Base-by-base conservation (phyloP, 306 rosid genomes). In the Prunus campanulata region DNA sequence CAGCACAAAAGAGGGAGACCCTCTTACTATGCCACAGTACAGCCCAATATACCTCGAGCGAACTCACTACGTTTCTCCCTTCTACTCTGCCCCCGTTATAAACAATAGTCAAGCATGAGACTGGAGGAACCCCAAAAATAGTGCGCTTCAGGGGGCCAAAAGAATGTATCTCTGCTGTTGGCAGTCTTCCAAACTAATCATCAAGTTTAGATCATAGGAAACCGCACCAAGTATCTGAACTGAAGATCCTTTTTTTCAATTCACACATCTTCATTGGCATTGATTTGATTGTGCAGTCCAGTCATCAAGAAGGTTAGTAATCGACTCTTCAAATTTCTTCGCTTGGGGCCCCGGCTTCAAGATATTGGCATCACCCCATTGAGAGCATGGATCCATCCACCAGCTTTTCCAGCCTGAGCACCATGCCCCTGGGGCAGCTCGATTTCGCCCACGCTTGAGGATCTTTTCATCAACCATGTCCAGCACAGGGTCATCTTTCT, bases 321-420 rank as follows among this genome's bases (percentile, higher is more conserved):
- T 77, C 57, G 90, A 76, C 20, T 82, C 91, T 71, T 87, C 88
- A 60, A 93, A 87, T 89, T 83, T 91, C 89, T 88, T 91, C 61
- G 92, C 95, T 76, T 87, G 88, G 52, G 88, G 86, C 72, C 97
- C 91, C 9, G 96, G 95, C 85, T 89, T 86, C 74, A 92, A 59
- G 75, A 70, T 74, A 70, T 90, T 84, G 74, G 88, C 93, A 62
- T 95, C 96, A 39, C 95, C 89, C 97, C 98, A 92, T 22, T 86
- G 90, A 47, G 96, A 83, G 81, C 98, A 92, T 0, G 97, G 97
- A 89, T 90, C 97, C 57, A 70, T 78, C 95, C 89, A 89, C 97
- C 98, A 86, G 76, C 84, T 83, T 75, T 77, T 85, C 86, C 89
- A 60, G 52, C 93, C 95, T 0, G 92, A 74, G 80, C 98, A 94